These are phyloP conservation scores for Chaetomiaceae sp. DNA, from an alignment of 2,329 filamentous ascomycete species.

Conservation along the genomic window DNA sequence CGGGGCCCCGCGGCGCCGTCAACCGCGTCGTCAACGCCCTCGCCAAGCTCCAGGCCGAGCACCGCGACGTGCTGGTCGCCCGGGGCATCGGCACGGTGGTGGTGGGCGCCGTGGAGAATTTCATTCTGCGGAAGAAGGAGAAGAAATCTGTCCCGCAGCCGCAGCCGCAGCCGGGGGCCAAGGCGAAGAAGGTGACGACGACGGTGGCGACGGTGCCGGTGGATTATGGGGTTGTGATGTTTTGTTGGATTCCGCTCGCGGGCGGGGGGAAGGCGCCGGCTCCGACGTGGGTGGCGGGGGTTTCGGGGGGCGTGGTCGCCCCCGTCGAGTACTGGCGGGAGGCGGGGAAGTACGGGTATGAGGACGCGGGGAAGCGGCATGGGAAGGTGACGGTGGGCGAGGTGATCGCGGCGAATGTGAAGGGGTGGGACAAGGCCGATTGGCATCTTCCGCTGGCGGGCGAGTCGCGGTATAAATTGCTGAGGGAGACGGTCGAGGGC, in stretches of 20 bases:
- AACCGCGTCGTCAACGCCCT: conserved; percentile 11
- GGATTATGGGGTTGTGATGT: conserved; percentile 17
- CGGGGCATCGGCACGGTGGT: conserved; percentile 3
- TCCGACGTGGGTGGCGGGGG: conserved; percentile 3
- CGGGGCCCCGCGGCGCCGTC: conserved; percentile 10
- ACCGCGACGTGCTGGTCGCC: neutral
- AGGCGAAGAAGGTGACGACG: too few relatives aligned
- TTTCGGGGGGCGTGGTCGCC: conserved; percentile 12
- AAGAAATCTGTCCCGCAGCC: too few relatives aligned
- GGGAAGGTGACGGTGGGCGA: conserved; percentile 19
- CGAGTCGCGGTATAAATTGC: conserved; percentile 17
- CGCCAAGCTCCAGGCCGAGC: neutral
- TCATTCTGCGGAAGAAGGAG: conserved; percentile 1
- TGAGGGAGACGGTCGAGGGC: conserved; percentile 12
- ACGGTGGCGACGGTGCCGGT: neutral
- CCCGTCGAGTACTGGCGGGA: conserved; percentile 10
- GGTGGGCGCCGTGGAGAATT: conserved; percentile 16
- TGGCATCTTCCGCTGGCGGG: conserved; percentile 15
- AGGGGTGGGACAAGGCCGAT: conserved; percentile 16
- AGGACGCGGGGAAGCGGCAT: conserved; percentile 6
- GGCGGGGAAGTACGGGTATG: conserved; percentile 14
- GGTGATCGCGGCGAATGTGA: conserved; percentile 7
- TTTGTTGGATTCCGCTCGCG: conserved; percentile 5
- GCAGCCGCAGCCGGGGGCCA: too few relatives aligned
- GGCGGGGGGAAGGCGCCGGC: neutral